A percentile compares a stretch with the other conserved stretches of the same genome.
phyloP scores from a whole-genome alignment of 768 basidiomycete genomes.

The Scleroderma citrinum region DNA sequence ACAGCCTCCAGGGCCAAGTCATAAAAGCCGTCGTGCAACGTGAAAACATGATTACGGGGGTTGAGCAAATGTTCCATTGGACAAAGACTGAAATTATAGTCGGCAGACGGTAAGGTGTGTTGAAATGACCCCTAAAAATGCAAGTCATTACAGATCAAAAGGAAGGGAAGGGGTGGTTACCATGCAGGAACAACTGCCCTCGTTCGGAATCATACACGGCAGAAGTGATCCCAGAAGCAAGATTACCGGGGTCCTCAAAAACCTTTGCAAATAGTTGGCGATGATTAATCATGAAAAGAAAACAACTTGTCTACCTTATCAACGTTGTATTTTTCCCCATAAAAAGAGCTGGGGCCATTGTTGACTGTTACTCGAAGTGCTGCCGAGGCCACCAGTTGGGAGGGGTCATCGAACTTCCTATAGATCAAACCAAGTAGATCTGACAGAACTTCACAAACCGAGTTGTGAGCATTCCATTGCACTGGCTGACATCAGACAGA shows the following conservation, averaged over 20 bases:
- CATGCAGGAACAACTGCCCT: constrained; percentile 50
- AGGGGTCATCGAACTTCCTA: constrained; percentile 40
- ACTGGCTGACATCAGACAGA: neutral
- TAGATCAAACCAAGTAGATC: constrained; percentile 28
- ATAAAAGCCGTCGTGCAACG: too few species aligned
- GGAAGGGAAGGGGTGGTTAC: constrained; percentile 30
- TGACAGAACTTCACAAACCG: constrained; percentile 35
- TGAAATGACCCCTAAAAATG: constrained; percentile 24
- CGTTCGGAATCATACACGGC: constrained; percentile 50
- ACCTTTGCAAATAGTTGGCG: constrained; percentile 31
- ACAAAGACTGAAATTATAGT: constrained; percentile 8
- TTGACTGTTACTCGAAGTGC: constrained; percentile 52
- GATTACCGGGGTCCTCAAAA: constrained; percentile 60
- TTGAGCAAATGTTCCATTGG: too few species aligned
- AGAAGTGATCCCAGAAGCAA: constrained; percentile 52
- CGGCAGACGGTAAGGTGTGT: constrained; percentile 31
- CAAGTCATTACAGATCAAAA: constrained; percentile 3
- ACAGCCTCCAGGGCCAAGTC: too few species aligned
- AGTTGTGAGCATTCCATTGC: neutral
- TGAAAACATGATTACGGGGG: too few species aligned
- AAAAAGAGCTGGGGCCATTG: constrained; percentile 44
- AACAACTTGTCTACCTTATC: constrained; percentile 43
- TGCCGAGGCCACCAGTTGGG: constrained; percentile 38
- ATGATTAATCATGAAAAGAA: constrained; percentile 4
- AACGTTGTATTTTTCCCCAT: constrained; percentile 53